These are phyloP conservation scores for Neofusicoccum sp. DNA, from an alignment of 2,329 filamentous ascomycete species.

Conservation along the genomic window DNA sequence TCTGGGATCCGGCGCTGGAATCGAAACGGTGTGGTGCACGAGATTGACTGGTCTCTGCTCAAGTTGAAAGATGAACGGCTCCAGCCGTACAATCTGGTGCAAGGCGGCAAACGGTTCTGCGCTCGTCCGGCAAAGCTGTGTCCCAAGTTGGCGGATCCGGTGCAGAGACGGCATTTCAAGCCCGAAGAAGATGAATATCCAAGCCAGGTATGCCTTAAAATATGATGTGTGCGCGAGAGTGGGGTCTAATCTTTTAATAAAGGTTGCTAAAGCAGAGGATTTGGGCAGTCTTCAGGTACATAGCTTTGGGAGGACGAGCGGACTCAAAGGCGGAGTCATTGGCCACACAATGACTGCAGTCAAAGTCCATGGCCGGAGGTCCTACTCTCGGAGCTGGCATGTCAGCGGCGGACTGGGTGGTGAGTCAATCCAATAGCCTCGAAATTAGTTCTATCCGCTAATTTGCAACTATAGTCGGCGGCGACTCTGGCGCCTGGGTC, in stretches of 20 bases:
- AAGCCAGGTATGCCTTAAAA: constrained; percentile 39
- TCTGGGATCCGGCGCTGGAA: constrained; percentile 81
- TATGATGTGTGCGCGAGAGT: neutral
- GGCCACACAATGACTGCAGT: constrained; percentile 78
- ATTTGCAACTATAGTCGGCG: constrained; percentile 62
- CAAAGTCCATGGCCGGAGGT: constrained; percentile 81
- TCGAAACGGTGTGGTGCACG: constrained; percentile 74
- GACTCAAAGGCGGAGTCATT: constrained; percentile 77
- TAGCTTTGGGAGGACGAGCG: constrained; percentile 85
- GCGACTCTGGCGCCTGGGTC: constrained; percentile 92
- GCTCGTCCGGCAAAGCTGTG: constrained; percentile 31
- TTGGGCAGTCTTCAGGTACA: constrained; percentile 80
- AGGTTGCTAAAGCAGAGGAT: constrained; percentile 57
- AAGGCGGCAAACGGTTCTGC: constrained; percentile 49
- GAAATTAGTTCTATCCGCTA: neutral
- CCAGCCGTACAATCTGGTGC: constrained; percentile 70
- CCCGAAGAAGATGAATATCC: constrained; percentile 51
- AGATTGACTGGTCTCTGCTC: constrained; percentile 95
- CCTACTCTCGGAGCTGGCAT: constrained; percentile 73
- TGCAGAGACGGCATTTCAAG: constrained; percentile 37
- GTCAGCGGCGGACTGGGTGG: constrained; percentile 62
- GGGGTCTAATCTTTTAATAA: constrained; percentile 8
- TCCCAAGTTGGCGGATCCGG: constrained; percentile 37
- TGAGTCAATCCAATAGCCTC: constrained; percentile 34
- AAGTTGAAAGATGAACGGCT: constrained; percentile 72